phyloP scores from a whole-genome alignment of 352 stramenopile species.

The Pythium guiyangense region DNA sequence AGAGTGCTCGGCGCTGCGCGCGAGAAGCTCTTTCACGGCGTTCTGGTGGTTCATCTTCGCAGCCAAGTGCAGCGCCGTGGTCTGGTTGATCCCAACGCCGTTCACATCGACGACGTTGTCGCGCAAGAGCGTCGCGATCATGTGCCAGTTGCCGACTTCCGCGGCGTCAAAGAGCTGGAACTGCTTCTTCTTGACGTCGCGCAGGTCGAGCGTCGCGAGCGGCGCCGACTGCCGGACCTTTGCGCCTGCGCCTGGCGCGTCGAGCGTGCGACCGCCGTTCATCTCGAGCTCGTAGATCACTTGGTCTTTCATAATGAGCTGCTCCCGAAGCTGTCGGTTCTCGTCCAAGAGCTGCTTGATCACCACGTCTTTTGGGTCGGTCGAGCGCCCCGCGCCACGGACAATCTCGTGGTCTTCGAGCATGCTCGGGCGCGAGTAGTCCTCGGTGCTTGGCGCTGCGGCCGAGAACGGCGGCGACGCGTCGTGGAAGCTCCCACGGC shows the following conservation, averaged over 20 bases:
- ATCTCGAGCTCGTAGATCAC: slow-evolving; percentile 82
- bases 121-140: slow-evolving; percentile 72
- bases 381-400: slow-evolving; percentile 67
- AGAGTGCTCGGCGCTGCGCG: slow-evolving; percentile 57
- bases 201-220: slow-evolving; percentile 79
- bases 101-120: slow-evolving; percentile 88
- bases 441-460: slow-evolving; percentile 23
- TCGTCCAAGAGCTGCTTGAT: slow-evolving; percentile 86
- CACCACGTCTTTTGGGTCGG: slow-evolving; percentile 82
- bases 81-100: slow-evolving; percentile 84
- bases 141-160: slow-evolving; percentile 79
- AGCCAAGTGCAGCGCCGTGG: slow-evolving; percentile 71
- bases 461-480: slow-evolving; percentile 22
- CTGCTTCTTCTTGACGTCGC: slow-evolving; percentile 87
- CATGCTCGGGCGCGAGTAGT: slow-evolving; percentile 82
- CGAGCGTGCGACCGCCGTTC: slow-evolving; percentile 40
- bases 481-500: slow-evolving; percentile 67
- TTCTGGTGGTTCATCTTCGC: slow-evolving; percentile 75
- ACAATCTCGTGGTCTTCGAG: slow-evolving; percentile 84
- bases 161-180: slow-evolving; percentile 85
- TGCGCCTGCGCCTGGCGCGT: slow-evolving; percentile 13
- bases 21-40: slow-evolving; percentile 67
- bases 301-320: slow-evolving; percentile 78
- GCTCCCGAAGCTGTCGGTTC: slow-evolving; percentile 70
- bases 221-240: slow-evolving; percentile 55